These are phyloP conservation scores for Boechera stricta DNA, from an alignment of 345 rosid species.

Conservation along the genomic window DNA sequence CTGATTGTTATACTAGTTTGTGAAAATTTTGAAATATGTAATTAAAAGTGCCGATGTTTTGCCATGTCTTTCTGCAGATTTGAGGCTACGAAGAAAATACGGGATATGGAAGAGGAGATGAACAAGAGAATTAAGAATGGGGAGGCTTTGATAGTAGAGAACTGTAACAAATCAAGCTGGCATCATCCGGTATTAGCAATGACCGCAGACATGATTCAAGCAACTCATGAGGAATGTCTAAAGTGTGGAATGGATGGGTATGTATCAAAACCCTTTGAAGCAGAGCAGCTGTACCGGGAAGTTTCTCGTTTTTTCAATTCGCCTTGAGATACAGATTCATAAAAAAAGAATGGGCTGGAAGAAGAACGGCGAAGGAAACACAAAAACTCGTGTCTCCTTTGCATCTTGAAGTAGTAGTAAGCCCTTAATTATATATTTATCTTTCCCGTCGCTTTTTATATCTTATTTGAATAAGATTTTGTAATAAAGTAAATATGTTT, in stretches of 20 bases:
- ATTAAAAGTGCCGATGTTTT: neutral
- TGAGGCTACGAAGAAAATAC: constrained; percentile 76
- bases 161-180: constrained; percentile 51
- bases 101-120: constrained; percentile 59
- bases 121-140: constrained; percentile 54
- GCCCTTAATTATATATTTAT: neutral
- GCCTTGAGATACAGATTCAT: constrained; percentile 36
- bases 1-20: constrained; percentile 30
- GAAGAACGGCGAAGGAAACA: constrained; percentile 25
- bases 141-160: constrained; percentile 44
- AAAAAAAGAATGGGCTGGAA: neutral
- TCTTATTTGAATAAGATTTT: too few relatives aligned
- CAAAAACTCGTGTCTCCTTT: constrained; percentile 25
- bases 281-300: constrained; percentile 76
- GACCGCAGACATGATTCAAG: constrained; percentile 97
- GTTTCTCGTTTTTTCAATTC: constrained; percentile 67
- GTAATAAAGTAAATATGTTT: too few relatives aligned
- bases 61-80: constrained; percentile 52
- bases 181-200: constrained; percentile 82
- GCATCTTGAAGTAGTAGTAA: constrained; percentile 37
- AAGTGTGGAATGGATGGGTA: constrained; percentile 85
- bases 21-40: neutral
- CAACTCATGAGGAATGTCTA: constrained; percentile 74
- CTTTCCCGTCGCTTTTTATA: neutral
- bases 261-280: constrained; percentile 95